Evolutionary conservation across 2,329 filamentous ascomycete genomes (phyloP).

Genomic region (Cordyceps sp.): DNA sequence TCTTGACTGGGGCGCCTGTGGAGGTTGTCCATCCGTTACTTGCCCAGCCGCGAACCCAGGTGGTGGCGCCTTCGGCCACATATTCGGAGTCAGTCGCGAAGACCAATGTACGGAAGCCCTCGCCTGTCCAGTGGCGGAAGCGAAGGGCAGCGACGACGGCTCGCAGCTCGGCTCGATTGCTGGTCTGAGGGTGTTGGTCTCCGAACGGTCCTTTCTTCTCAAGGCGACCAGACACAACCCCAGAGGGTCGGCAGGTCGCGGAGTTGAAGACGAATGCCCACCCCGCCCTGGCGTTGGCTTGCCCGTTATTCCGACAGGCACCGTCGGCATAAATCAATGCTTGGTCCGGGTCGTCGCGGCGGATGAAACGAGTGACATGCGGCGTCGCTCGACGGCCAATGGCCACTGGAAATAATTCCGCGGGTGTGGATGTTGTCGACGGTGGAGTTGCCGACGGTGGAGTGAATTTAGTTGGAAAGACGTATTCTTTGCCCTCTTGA

Average conservation of each 20-base stretch:
- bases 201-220: conserved; percentile 25
- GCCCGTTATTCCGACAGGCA: conserved; percentile 25
- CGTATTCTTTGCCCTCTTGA: conserved; percentile 2
- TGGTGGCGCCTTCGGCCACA: conserved; percentile 1
- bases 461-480: conserved; percentile 5
- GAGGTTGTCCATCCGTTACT: conserved; percentile 1
- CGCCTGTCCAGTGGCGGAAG: conserved; percentile 1
- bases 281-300: conserved; percentile 17
- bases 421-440: conserved; percentile 1
- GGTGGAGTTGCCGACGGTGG: conserved; percentile 4
- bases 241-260: background rate
- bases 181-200: conserved; percentile 19
- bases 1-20: conserved; percentile 1
- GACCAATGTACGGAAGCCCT: conserved; percentile 1
- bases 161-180: conserved; percentile 14
- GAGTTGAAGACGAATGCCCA: conserved; percentile 18
- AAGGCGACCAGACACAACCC: conserved; percentile 13
- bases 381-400: too few species aligned
- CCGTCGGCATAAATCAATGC: conserved; percentile 28
- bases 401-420: conserved; percentile 1
- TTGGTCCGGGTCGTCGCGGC: background rate
- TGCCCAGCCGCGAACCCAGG: conserved; percentile 1
- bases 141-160: conserved; percentile 1
- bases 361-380: conserved; percentile 4
- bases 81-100: conserved; percentile 3